Evolutionary conservation across 192 early-diverging fungal genomes (phyloP), one percentile per base, ranked within the genome.

Genomic region (Funneliformis geosporum): DNA sequence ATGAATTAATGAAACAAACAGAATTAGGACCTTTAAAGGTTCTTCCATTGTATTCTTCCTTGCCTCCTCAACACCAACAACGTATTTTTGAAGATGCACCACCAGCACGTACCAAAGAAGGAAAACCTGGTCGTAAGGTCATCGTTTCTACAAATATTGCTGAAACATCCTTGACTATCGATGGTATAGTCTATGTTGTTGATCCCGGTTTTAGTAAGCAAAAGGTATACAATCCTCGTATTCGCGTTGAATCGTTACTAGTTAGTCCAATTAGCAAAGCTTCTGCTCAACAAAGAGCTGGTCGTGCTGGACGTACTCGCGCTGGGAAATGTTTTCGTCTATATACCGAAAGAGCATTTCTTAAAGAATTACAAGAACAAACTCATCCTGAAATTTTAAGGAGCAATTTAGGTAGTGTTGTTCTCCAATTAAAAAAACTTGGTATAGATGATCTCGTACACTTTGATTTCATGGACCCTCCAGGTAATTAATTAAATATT

Each of bases 381-480:
- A 99, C 98, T 18, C 98, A 98, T 84, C 98, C 98, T 9, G 98
- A 99, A 89, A 99, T 99, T 80, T 84, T 99, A 81, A 88, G 97
- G 76, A 95, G 96, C 83, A 99, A 99, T 82, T 86, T 99, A 86
- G 95, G 96, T 4, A 91, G 91, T n/a, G 93, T 96, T 21, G 97
- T 99, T 12, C 87, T 99, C 85, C 98, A 99, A 85, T 87, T 99
- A 80, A 98, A 98, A 88, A 97, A 97, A 83, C 88, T 99, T 21
- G 96, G 96, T 7, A 95, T 99, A 83, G 94, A 99, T 81, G 96
- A 99, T 84, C 85, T 99, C 50, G 97, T 99, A 4, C 96, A 99
- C 80, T 97, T 99, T 84, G 98, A 99, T 86, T 98, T 99, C 66
- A 98, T 99, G 96, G 98, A 99, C 79, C 96, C 98, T 21, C 97